Percentiles rank a stretch among this genome's conserved stretches.
phyloP scores from a whole-genome alignment of 1,139 yeast species.

The Yamadazyma aaseri region DNA sequence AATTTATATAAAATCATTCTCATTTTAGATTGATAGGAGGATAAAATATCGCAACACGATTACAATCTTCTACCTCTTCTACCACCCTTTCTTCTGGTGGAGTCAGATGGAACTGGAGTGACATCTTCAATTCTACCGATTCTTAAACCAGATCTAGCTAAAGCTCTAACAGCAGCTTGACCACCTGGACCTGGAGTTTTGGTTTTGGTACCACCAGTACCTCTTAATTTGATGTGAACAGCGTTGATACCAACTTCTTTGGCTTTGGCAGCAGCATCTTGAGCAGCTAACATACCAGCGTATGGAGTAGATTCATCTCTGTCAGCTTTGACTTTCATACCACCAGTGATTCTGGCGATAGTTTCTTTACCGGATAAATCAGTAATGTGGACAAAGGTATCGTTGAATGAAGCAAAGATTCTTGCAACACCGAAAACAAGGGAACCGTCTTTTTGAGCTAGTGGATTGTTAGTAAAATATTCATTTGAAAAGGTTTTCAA shows the following conservation, averaged over 20 bases:
- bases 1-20: conserved; percentile 7
- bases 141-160: conserved; percentile 99
- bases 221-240: conserved; percentile 99
- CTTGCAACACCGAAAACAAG: conserved; percentile 99
- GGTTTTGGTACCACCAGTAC: conserved; percentile 99
- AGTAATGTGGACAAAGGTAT: conserved; percentile 99
- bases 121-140: conserved; percentile 99
- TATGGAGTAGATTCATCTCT: conserved; percentile 99
- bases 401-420: conserved; percentile 99
- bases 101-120: conserved; percentile 99
- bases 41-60: conserved; percentile 21
- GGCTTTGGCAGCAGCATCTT: conserved; percentile 98
- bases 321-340: conserved; percentile 99
- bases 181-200: conserved; percentile 99
- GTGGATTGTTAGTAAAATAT: conserved; percentile 15
- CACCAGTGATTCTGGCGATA: conserved; percentile 99
- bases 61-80: conserved; percentile 99
- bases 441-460: conserved; percentile 50
- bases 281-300: conserved; percentile 99
- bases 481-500: too few relatives aligned
- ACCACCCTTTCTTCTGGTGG: conserved; percentile 99
- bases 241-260: conserved; percentile 99
- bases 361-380: conserved; percentile 99
- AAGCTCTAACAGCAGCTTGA: conserved; percentile 99
- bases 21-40: conserved; percentile 5